A percentile compares a stretch with the other conserved stretches of the same genome.
phyloP scores from a whole-genome alignment of 129 eudicot genomes.

The Rutidosis leptorrhynchoides region DNA sequence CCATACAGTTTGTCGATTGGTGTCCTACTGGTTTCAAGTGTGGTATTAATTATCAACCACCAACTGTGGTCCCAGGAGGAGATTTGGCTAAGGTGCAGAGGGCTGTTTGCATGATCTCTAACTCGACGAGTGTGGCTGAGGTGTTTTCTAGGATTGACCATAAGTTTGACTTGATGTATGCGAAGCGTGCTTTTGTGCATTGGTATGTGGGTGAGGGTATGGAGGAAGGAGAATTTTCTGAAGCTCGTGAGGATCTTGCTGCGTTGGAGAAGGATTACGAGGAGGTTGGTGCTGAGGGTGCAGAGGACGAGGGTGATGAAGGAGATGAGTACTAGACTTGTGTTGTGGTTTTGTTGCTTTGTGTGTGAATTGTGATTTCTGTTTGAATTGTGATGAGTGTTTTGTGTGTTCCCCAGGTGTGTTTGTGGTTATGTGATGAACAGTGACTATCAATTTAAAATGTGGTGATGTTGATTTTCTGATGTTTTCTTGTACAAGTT shows the following conservation, averaged over 20 bases:
- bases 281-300: conserved; percentile 65
- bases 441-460: too few species aligned
- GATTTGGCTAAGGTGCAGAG: conserved; percentile 67
- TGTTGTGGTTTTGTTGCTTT: not conserved
- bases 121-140: conserved; percentile 71
- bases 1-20: conserved; percentile 78
- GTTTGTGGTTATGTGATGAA: not conserved
- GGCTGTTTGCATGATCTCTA: conserved; percentile 68
- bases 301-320: conserved; percentile 58
- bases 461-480: too few species aligned
- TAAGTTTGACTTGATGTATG: conserved; percentile 67
- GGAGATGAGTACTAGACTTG: conserved; percentile 48
- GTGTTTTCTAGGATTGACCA: conserved; percentile 61
- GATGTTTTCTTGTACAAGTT: too few species aligned
- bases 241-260: conserved; percentile 76
- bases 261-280: conserved; percentile 76
- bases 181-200: conserved; percentile 73
- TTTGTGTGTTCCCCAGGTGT: not conserved
- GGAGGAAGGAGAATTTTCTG: conserved; percentile 77
- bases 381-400: conserved; percentile 22
- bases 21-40: conserved; percentile 77
- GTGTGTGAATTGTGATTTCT: not conserved
- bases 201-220: conserved; percentile 83
- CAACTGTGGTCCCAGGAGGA: conserved; percentile 72
- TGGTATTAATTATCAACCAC: conserved; percentile 71